Conservation (phyloP, 2,329 filamentous ascomycete species). For the Phialemoniopsis sp. region DNA sequence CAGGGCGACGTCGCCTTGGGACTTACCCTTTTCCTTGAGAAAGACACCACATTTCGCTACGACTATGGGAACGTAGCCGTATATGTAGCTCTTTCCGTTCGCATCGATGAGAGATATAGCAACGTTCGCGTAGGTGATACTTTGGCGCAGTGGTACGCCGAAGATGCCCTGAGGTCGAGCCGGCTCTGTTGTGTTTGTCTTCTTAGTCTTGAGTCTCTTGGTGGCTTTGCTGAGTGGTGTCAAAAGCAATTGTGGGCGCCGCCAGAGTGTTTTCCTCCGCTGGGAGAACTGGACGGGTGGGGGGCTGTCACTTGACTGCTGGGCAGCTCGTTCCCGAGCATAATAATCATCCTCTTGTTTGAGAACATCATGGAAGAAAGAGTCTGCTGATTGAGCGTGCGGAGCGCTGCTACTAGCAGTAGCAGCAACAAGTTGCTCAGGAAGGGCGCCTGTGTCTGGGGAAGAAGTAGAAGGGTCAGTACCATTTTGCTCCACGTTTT, state of each 20-base stretch:
- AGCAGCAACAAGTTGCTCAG: too few relatives aligned
- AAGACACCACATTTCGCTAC: constrained; percentile 98
- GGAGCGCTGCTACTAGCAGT: too few relatives aligned
- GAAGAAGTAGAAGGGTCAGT: constrained; percentile 31
- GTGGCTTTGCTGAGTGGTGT: too few relatives aligned
- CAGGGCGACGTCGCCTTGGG: constrained; percentile 7
- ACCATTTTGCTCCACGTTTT: constrained; percentile 49
- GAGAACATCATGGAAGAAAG: too few relatives aligned
- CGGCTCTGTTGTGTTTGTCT: constrained; percentile 31
- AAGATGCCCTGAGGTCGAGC: constrained; percentile 72
- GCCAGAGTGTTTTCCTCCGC: too few relatives aligned
- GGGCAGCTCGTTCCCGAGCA: too few relatives aligned
- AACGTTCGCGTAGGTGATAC: constrained; percentile 96
- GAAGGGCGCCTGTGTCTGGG: too few relatives aligned
- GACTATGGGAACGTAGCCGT: constrained; percentile 97
- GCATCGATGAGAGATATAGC: constrained; percentile 95
- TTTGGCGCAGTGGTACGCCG: constrained; percentile 86
- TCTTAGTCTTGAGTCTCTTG: constrained; percentile 1
- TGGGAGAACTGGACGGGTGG: too few relatives aligned
- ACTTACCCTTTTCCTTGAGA: constrained; percentile 91
- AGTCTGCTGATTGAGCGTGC: too few relatives aligned
- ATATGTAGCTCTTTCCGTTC: constrained; percentile 91
- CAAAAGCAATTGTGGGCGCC: too few relatives aligned
- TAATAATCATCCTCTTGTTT: too few relatives aligned
- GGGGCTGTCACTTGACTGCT: too few relatives aligned